Evolutionary conservation across 768 basidiomycete genomes (phyloP).

Genomic region (Mycena epipterygia): DNA sequence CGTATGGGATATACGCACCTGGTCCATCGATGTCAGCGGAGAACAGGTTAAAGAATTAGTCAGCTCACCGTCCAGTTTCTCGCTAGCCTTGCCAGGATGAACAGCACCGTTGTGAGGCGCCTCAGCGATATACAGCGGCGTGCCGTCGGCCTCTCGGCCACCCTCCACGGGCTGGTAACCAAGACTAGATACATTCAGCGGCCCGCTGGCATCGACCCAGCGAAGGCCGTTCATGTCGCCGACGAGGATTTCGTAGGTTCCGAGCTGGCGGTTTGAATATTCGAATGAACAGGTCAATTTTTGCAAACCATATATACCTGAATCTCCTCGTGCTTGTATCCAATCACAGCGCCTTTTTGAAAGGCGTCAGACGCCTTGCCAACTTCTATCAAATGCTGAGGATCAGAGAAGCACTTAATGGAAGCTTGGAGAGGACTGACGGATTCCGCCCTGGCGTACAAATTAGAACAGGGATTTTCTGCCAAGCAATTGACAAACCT

Average conservation of each 20-base stretch:
- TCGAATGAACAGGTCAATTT: background rate
- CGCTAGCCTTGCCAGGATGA: conserved; percentile 76
- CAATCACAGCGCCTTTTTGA: conserved; percentile 74
- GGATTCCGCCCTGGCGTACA: conserved; percentile 60
- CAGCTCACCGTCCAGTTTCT: conserved; percentile 62
- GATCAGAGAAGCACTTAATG: conserved; percentile 40
- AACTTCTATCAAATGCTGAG: conserved; percentile 59
- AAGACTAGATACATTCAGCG: conserved; percentile 58
- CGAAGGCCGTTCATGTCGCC: conserved; percentile 68
- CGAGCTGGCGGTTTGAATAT: conserved; percentile 57
- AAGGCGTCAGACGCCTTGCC: conserved; percentile 75
- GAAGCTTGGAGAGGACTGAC: conserved; percentile 60
- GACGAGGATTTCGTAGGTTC: conserved; percentile 78
- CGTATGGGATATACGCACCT: conserved; percentile 72
- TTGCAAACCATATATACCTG: conserved; percentile 56
- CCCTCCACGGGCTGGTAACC: conserved; percentile 73
- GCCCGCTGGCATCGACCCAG: conserved; percentile 69
- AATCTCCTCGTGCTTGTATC: conserved; percentile 70
- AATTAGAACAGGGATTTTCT: conserved; percentile 1
- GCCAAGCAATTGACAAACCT: conserved; percentile 55
- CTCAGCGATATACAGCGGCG: conserved; percentile 70
- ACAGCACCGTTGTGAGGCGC: conserved; percentile 65
- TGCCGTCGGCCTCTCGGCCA: conserved; percentile 74
- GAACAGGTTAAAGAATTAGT: background rate
- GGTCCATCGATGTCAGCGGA: background rate